phyloP scores from a whole-genome alignment of 1,284 basidiomycete species.

The Cerrena zonata region DNA sequence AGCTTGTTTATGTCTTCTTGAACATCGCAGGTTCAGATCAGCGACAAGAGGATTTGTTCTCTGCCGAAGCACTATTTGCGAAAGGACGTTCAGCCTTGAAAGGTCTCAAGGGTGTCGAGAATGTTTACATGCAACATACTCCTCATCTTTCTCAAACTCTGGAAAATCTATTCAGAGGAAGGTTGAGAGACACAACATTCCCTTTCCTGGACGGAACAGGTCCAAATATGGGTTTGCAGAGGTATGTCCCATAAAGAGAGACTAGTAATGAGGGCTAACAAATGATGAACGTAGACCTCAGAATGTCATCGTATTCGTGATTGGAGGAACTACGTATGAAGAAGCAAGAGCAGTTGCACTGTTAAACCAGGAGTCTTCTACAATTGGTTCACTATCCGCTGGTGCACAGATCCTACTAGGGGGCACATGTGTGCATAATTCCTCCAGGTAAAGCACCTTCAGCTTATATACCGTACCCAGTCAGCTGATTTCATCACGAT shows the following conservation, averaged over 20 bases:
- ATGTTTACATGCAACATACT: slow-evolving; percentile 97
- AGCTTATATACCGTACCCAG: not conserved
- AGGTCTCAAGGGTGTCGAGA: slow-evolving; percentile 97
- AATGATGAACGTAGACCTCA: slow-evolving; percentile 59
- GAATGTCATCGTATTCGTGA: slow-evolving; percentile 91
- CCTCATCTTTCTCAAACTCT: slow-evolving; percentile 91
- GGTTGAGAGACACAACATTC: slow-evolving; percentile 82
- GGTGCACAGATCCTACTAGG: slow-evolving; percentile 79
- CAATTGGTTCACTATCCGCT: slow-evolving; percentile 40
- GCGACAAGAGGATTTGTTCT: slow-evolving; percentile 95
- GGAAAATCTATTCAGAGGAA: slow-evolving; percentile 83
- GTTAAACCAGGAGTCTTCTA: slow-evolving; percentile 71
- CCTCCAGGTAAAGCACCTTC: slow-evolving; percentile 57
- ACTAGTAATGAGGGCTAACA: not conserved
- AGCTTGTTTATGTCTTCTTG: slow-evolving; percentile 91
- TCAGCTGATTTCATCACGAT: slow-evolving; percentile 13
- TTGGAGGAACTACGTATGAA: slow-evolving; percentile 91
- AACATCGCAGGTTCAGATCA: slow-evolving; percentile 94
- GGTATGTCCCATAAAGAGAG: slow-evolving; percentile 39
- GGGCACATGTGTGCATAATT: slow-evolving; percentile 90
- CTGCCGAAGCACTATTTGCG: slow-evolving; percentile 90
- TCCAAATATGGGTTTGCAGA: slow-evolving; percentile 62
- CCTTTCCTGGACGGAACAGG: slow-evolving; percentile 78
- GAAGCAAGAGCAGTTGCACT: slow-evolving; percentile 81
- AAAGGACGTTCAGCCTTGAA: slow-evolving; percentile 93